These are phyloP conservation scores for Magnolia sinica DNA, from an alignment of 164 flowering plant genomes.

Conservation along the genomic window DNA sequence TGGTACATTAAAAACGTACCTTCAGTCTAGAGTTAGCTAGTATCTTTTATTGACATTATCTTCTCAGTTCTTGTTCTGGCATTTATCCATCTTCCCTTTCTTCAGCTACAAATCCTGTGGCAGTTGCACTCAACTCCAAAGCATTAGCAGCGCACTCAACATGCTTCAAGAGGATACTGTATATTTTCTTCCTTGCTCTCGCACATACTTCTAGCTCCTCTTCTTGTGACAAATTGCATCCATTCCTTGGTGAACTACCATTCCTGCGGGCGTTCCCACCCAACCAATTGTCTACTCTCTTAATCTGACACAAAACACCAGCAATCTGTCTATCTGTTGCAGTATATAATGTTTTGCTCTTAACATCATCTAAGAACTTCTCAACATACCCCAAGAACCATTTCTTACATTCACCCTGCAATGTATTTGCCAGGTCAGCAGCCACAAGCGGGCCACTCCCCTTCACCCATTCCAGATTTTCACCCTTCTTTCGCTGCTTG, in stretches of 20 bases:
- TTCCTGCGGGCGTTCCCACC: conserved; percentile 26
- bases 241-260: conserved; percentile 1
- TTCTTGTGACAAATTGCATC: conserved; percentile 11
- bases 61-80: not conserved
- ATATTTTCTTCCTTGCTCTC: conserved; percentile 49
- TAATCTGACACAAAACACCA: conserved; percentile 43
- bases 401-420: conserved; percentile 41
- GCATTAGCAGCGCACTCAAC: conserved; percentile 49
- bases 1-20: too few species aligned
- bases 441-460: conserved; percentile 29
- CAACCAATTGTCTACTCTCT: conserved; percentile 56
- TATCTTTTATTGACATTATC: not conserved
- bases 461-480: conserved; percentile 36
- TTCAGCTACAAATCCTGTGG: conserved; percentile 10
- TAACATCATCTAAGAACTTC: conserved; percentile 44
- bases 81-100: not conserved
- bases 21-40: too few species aligned
- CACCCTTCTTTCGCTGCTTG: conserved; percentile 19
- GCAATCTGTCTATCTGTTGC: conserved; percentile 32
- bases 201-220: conserved; percentile 34
- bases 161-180: conserved; percentile 43
- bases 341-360: conserved; percentile 15
- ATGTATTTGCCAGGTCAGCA: conserved; percentile 26
- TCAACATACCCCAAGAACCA: conserved; percentile 48
- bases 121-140: conserved; percentile 23